phyloP scores from a whole-genome alignment of 2,329 filamentous ascomycete genomes.

The Arthrobotrys iridis region DNA sequence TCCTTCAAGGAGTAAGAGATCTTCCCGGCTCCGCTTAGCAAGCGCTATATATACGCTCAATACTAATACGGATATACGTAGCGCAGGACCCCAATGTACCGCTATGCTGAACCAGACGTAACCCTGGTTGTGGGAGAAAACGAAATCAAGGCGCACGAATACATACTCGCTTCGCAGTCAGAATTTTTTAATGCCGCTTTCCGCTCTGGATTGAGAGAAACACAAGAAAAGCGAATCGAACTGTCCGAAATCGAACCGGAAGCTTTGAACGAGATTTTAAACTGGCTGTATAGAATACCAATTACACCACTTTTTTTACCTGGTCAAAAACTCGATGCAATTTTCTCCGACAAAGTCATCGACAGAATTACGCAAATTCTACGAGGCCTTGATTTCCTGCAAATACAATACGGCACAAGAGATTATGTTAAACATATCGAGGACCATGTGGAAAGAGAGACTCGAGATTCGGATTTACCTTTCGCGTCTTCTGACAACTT shows the following conservation, averaged over 20 bases:
- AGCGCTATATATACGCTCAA: too few species aligned
- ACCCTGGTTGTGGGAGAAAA: background rate
- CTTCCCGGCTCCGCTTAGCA: too few species aligned
- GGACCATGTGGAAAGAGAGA: background rate
- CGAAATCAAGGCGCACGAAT: background rate
- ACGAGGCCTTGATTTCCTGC: background rate
- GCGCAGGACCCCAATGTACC: background rate
- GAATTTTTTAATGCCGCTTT: slow-evolving; percentile 19
- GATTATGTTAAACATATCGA: background rate
- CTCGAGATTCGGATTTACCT: background rate
- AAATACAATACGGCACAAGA: background rate
- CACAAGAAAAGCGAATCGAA: slow-evolving; percentile 1
- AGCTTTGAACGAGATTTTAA: background rate
- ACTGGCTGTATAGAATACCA: slow-evolving; percentile 10
- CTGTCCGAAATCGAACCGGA: background rate
- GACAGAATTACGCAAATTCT: background rate
- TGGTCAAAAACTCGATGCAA: background rate
- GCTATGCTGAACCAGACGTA: background rate
- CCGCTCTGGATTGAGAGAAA: background rate
- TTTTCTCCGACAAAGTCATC: background rate
- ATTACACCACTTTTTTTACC: background rate
- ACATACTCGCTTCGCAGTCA: background rate
- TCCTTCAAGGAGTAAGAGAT: too few species aligned
- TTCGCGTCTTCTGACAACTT: background rate
- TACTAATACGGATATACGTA: too few species aligned